phyloP scores from a whole-genome alignment of 352 stramenopile genomes.

The Globisporangium acanthophoron region DNA sequence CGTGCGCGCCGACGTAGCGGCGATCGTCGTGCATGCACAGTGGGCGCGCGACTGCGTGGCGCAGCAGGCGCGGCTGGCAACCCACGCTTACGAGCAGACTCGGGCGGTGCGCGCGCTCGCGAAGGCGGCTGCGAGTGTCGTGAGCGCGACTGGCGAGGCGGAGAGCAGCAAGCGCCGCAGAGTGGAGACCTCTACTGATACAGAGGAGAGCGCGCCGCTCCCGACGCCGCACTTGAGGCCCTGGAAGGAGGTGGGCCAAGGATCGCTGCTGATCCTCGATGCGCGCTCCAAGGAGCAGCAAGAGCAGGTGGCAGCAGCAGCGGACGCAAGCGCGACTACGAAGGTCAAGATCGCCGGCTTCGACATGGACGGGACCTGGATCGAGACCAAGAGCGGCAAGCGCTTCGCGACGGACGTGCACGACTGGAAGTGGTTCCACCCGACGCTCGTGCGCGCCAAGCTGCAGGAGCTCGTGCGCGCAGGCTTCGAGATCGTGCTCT shows the following conservation, averaged over 20 bases:
- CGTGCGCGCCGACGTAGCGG: not conserved
- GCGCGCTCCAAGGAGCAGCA: slow-evolving; percentile 17
- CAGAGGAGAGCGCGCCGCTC: slow-evolving; percentile 1
- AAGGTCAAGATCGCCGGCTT: slow-evolving; percentile 67
- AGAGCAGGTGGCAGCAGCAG: not conserved
- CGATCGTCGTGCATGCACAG: slow-evolving; percentile 23
- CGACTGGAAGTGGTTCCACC: slow-evolving; percentile 81
- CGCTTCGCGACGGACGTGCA: slow-evolving; percentile 54
- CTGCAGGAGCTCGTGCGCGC: slow-evolving; percentile 37
- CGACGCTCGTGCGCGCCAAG: slow-evolving; percentile 42
- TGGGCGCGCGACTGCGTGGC: slow-evolving; percentile 37
- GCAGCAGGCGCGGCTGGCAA: slow-evolving; percentile 29
- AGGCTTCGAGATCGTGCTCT: slow-evolving; percentile 56
- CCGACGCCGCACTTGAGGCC: slow-evolving; percentile 25
- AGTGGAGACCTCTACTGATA: not conserved
- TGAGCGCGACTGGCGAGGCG: not conserved
- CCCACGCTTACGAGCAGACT: slow-evolving; percentile 11
- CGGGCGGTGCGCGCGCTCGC: slow-evolving; percentile 2
- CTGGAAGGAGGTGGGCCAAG: slow-evolving; percentile 34
- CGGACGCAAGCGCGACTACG: not conserved
- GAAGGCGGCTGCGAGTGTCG: not conserved
- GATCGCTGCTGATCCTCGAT: slow-evolving; percentile 48
- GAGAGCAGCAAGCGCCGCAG: slow-evolving; percentile 9
- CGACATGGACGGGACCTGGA: slow-evolving; percentile 78
- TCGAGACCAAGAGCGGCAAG: slow-evolving; percentile 83